Conservation (phyloP, 208 protist species). For the Wallacemonas sp. region DNA sequence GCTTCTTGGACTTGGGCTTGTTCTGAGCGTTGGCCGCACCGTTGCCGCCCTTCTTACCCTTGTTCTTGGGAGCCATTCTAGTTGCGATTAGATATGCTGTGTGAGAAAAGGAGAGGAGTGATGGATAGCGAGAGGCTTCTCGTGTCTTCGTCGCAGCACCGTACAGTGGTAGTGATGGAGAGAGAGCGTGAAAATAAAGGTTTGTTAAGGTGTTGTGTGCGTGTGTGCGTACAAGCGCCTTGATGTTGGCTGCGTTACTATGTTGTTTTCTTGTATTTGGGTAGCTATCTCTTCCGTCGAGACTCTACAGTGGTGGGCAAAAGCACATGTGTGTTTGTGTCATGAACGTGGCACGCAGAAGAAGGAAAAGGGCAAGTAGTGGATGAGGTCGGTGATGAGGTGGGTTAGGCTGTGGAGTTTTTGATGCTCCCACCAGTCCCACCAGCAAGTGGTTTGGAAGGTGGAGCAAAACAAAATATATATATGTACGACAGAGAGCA, state of each 20-base stretch:
- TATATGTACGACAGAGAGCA: too few relatives aligned
- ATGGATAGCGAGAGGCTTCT: not conserved
- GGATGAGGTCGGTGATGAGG: too few relatives aligned
- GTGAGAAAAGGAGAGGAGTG: not conserved
- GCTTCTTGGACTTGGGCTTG: conserved; percentile 49
- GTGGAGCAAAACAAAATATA: conserved; percentile 7
- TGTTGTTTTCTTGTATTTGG: too few relatives aligned
- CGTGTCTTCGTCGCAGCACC: not conserved
- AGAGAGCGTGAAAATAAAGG: not conserved
- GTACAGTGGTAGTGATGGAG: not conserved
- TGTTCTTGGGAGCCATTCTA: conserved; percentile 36
- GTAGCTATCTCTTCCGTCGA: conserved; percentile 5
- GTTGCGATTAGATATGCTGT: conserved; percentile 5
- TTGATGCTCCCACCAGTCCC: too few relatives aligned
- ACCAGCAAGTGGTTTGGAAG: not conserved
- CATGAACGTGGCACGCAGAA: too few relatives aligned
- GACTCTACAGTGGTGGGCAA: not conserved
- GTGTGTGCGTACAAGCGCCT: too few relatives aligned
- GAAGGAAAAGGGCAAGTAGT: too few relatives aligned
- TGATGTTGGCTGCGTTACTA: too few relatives aligned
- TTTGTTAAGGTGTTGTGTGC: too few relatives aligned
- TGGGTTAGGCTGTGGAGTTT: too few relatives aligned
- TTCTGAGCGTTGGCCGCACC: conserved; percentile 1
- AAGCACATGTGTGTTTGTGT: too few relatives aligned
- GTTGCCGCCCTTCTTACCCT: conserved; percentile 21